These are phyloP conservation scores for Cardamine resedifolia DNA, from an alignment of 345 rosid species.

Conservation along the genomic window DNA sequence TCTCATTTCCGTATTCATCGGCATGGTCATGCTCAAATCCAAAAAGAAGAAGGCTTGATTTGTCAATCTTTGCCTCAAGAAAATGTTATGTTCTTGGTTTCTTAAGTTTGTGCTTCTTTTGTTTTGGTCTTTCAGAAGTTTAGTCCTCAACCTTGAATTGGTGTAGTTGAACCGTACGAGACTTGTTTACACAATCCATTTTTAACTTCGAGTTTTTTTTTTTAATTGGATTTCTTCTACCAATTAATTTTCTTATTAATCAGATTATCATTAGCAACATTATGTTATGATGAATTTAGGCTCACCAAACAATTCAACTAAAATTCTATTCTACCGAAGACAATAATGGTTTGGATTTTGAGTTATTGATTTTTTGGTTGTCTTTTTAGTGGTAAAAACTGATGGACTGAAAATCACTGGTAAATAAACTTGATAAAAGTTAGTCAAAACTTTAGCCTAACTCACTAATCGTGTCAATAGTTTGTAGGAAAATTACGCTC, in stretches of 20 bases:
- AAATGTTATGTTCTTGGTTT: slow-evolving; percentile 2
- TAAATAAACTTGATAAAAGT: not conserved
- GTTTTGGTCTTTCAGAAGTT: slow-evolving; percentile 15
- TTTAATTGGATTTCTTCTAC: not conserved
- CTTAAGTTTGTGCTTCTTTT: slow-evolving; percentile 2
- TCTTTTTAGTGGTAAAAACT: not conserved
- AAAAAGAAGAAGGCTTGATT: slow-evolving; percentile 75
- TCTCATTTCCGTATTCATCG: slow-evolving; percentile 66
- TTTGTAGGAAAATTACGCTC: not conserved
- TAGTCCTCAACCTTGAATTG: slow-evolving; percentile 14
- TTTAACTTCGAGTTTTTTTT: not conserved
- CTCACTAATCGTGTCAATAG: not conserved
- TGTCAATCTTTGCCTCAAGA: slow-evolving; percentile 3
- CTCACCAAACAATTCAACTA: slow-evolving; percentile 13
- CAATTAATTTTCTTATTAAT: not conserved
- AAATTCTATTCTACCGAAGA: not conserved
- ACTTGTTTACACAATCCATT: not conserved
- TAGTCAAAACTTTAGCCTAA: not conserved
- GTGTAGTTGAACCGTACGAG: slow-evolving; percentile 24
- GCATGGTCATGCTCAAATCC: slow-evolving; percentile 76
- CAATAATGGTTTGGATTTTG: not conserved
- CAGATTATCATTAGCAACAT: slow-evolving; percentile 11
- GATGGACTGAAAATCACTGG: not conserved
- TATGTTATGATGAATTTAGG: slow-evolving; percentile 10
- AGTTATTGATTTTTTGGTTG: not conserved